Evolutionary conservation across 2,329 filamentous ascomycete species (phyloP).

Genomic region (Paramyrothecium sp.): DNA sequence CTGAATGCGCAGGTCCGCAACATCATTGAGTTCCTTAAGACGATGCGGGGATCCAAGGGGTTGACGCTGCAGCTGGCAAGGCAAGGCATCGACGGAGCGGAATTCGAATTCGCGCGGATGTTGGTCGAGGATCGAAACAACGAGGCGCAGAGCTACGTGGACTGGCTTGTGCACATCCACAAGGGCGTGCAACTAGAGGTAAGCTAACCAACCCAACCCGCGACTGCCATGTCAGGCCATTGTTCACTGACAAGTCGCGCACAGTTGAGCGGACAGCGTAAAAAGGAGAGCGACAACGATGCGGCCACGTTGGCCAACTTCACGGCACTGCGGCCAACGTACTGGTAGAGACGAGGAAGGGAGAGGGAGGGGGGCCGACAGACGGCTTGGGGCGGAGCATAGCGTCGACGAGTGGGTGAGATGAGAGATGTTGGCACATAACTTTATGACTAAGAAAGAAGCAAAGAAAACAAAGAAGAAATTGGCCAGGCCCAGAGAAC

Average conservation of each 20-base stretch:
- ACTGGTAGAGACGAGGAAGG: conserved; percentile 44
- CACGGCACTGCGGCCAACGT: conserved; percentile 56
- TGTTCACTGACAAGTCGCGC: conserved; percentile 10
- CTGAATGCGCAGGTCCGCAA: conserved; percentile 95
- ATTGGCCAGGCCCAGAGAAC: background rate
- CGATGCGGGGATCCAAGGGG: conserved; percentile 80
- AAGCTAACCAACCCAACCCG: conserved; percentile 21
- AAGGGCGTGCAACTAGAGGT: conserved; percentile 89
- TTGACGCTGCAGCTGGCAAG: conserved; percentile 86
- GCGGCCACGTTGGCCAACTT: conserved; percentile 52
- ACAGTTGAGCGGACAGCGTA: conserved; percentile 67
- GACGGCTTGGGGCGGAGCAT: too few relatives aligned
- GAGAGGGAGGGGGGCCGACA: background rate
- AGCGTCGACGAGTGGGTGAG: too few relatives aligned
- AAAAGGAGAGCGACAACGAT: conserved; percentile 61
- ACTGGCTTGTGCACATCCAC: conserved; percentile 96
- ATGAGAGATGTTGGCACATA: background rate
- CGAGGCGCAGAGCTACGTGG: conserved; percentile 96
- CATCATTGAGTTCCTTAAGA: conserved; percentile 81
- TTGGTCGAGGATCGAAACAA: conserved; percentile 95
- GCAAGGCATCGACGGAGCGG: conserved; percentile 89
- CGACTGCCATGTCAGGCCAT: too few relatives aligned
- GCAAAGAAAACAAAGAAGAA: background rate
- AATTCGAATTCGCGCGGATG: conserved; percentile 92
- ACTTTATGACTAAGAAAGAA: background rate